Evolutionary conservation across 352 stramenopile species (phyloP).

Genomic region (Globisporangium cystogenes): DNA sequence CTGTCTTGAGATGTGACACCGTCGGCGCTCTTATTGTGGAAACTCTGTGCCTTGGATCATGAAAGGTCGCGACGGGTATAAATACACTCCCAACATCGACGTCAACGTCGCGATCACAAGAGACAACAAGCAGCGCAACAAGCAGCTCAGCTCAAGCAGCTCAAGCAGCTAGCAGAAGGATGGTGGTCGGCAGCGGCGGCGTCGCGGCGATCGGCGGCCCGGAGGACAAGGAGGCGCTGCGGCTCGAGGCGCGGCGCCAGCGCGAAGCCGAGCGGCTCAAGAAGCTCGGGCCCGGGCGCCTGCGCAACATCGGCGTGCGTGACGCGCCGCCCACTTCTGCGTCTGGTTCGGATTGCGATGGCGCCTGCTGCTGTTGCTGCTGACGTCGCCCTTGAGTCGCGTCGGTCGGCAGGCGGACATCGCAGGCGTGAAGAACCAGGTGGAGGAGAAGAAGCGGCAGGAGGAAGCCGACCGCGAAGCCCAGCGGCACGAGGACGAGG

Average conservation of each 20-base stretch:
- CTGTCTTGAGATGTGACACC: too few species aligned
- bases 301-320: conserved; percentile 65
- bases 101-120: too few species aligned
- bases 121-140: too few species aligned
- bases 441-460: conserved; percentile 59
- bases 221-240: conserved; percentile 43
- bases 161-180: neutral
- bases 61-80: too few species aligned
- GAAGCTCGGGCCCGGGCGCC: conserved; percentile 54
- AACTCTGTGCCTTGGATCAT: too few species aligned
- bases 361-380: too few species aligned
- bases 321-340: too few species aligned
- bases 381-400: neutral
- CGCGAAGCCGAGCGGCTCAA: conserved; percentile 64
- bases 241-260: conserved; percentile 48
- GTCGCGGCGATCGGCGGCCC: conserved; percentile 5
- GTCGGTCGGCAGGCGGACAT: conserved; percentile 47
- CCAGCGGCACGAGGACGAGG: conserved; percentile 40
- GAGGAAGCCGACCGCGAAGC: conserved; percentile 32
- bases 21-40: too few species aligned
- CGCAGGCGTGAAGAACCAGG: conserved; percentile 64
- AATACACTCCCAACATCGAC: too few species aligned
- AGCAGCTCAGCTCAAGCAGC: too few species aligned
- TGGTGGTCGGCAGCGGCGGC: conserved; percentile 11
- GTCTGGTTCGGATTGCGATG: too few species aligned